A percentile compares a stretch with the other conserved stretches of the same genome.
These are phyloP conservation scores for Triglochin maritima DNA, from an alignment of 106 monocot genomes.

Conservation along the genomic window DNA sequence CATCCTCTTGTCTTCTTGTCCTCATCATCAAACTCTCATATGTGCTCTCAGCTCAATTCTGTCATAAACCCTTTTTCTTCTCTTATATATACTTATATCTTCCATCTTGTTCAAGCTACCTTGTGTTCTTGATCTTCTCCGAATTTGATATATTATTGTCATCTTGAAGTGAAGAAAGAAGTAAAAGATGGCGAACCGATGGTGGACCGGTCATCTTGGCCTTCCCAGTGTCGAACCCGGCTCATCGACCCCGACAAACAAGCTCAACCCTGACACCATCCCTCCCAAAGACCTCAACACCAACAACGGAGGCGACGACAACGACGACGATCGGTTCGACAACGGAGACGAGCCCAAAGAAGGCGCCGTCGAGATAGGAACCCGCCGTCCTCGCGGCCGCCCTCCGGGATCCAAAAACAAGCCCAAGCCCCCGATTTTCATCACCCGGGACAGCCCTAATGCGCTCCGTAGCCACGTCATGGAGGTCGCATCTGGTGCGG, in stretches of 20 bases:
- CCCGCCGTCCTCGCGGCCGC: constrained; percentile 24
- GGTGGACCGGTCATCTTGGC: constrained; percentile 19
- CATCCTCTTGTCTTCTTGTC: too few species aligned
- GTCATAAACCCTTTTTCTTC: too few species aligned
- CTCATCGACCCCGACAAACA: constrained; percentile 2
- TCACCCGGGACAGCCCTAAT: constrained; percentile 26
- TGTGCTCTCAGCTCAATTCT: too few species aligned
- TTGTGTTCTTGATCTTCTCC: too few species aligned
- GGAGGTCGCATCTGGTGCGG: constrained; percentile 20
- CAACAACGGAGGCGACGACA: neutral
- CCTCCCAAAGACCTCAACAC: neutral
- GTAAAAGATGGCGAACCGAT: constrained; percentile 8
- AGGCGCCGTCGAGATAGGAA: constrained; percentile 12
- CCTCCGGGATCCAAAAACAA: constrained; percentile 27
- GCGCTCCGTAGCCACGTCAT: constrained; percentile 28
- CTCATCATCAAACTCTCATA: too few species aligned
- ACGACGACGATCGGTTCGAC: constrained; percentile 14
- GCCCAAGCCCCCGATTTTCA: constrained; percentile 28
- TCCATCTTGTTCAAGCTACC: too few species aligned
- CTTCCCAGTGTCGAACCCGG: constrained; percentile 10
- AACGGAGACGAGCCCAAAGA: constrained; percentile 21
- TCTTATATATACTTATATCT: too few species aligned
- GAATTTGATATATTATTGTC: too few species aligned
- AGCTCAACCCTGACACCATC: neutral
- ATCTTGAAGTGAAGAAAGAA: too few species aligned